phyloP scores from a whole-genome alignment of 208 protist genomes.

The Acanthamoeba sp. region DNA sequence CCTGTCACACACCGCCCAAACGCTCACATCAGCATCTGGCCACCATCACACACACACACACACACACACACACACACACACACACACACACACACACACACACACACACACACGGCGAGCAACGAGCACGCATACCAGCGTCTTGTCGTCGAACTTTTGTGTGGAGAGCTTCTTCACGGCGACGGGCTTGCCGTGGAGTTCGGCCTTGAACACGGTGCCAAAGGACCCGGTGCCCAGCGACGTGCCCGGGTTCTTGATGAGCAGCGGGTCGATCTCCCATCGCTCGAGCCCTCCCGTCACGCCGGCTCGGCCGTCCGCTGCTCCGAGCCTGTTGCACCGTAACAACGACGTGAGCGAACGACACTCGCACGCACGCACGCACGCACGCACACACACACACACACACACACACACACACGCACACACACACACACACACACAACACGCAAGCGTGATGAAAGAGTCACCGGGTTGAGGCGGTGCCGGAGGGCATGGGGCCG shows the following conservation, averaged over 20 bases:
- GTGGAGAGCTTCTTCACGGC: conserved; percentile 73
- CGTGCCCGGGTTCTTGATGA: conserved; percentile 57
- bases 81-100: too few species aligned
- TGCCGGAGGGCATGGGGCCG: not conserved
- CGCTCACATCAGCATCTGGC: not conserved
- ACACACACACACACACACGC: too few species aligned
- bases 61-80: too few species aligned
- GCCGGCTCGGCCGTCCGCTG: not conserved
- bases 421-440: too few species aligned
- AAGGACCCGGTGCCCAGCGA: conserved; percentile 67
- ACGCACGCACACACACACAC: too few species aligned
- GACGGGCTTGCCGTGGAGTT: conserved; percentile 56
- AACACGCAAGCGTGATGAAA: not conserved
- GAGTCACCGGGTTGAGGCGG: not conserved
- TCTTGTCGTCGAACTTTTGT: conserved; percentile 73
- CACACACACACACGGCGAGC: too few species aligned
- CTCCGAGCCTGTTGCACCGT: not conserved
- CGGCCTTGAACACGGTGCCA: conserved; percentile 64
- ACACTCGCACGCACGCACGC: too few species aligned
- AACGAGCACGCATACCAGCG: not conserved
- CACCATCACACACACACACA: not conserved
- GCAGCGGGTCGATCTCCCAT: conserved; percentile 57
- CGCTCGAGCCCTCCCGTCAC: conserved; percentile 21
- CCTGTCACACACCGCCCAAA: too few species aligned
- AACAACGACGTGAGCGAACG: not conserved